Base-by-base conservation (phyloP, 2,329 filamentous ascomycete species). In the Cladophialophora psammophila region DNA sequence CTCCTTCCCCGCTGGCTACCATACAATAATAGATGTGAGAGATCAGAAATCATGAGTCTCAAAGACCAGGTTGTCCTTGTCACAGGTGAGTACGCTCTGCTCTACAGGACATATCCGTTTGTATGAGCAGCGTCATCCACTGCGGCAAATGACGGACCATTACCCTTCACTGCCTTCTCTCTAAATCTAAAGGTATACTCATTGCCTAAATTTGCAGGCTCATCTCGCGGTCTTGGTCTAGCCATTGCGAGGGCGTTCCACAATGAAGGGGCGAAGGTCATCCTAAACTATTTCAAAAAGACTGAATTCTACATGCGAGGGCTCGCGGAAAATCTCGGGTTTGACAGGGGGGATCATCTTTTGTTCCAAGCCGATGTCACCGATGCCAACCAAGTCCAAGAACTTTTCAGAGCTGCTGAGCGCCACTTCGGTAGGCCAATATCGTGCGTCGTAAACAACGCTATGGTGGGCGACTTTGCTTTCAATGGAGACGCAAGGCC, bases 371-470 rank as follows among this genome's bases (percentile, higher is more conserved):
- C 66, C 15, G 69, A 72, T 36, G 59, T 72, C 58, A 70, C 71
- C 6, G 18, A 69, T n/a, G 50, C 54, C 3, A 42, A 60, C 31
- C 35, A 66, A 12, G 63, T 70, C 40, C 61, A 67, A 35, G 57
- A 52, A 15, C 62, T 71, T 2, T 71, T 72, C 56, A 57, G 50
- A 5, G 53, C 56, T 12, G 65, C 67, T 1, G 40, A 68, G 40
- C 13, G 35, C 1, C 69, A 66, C 48, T 69, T 66, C 42, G 13
- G 52, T 6, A 50, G 42, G 12, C 69, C 71, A 13, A 69, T 72
- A 45, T 66, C 69, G 5, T 69, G 67, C 31, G 64, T 72, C 7
- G 67, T 72, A 20, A 71, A 70, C 61, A 72, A 72, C 63, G 69
- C 69, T 45, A 69, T 71, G 42, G 60, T 68, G 7, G 71, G 67